Evolutionary conservation across 1,139 yeast species (phyloP).

Genomic region (Saccharomyces hybrid): DNA sequence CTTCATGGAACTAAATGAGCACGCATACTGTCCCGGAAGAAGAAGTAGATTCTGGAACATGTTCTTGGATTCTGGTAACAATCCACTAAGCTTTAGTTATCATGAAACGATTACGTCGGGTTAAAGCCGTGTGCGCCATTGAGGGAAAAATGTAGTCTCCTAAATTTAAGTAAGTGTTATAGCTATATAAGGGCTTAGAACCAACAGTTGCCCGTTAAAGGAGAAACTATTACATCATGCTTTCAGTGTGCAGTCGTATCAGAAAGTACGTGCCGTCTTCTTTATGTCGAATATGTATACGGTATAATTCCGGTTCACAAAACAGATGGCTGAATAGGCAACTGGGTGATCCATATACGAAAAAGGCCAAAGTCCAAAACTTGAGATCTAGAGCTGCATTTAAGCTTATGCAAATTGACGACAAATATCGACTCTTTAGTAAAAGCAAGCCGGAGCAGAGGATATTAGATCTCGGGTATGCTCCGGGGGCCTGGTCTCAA

Average conservation of each 20-base stretch:
- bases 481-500: slow-evolving; percentile 95
- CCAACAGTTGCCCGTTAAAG: neutral
- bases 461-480: slow-evolving; percentile 84
- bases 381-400: slow-evolving; percentile 85
- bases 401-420: slow-evolving; percentile 66
- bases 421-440: slow-evolving; percentile 51
- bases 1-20: too few species aligned
- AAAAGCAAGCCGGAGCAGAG: slow-evolving; percentile 36
- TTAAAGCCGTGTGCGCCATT: neutral
- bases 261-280: neutral
- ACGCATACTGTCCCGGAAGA: too few species aligned
- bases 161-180: neutral
- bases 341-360: slow-evolving; percentile 51
- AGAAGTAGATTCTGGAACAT: too few species aligned
- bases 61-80: neutral
- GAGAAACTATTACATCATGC: neutral
- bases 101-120: neutral
- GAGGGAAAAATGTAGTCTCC: neutral
- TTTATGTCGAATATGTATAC: slow-evolving; percentile 2
- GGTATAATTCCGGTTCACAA: slow-evolving; percentile 34
- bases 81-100: neutral
- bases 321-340: slow-evolving; percentile 71
- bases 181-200: neutral
- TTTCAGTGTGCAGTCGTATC: neutral
- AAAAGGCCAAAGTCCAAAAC: slow-evolving; percentile 56